Percentiles rank a stretch among this genome's conserved stretches.
phyloP scores from a whole-genome alignment of 306 rosid genomes.

The Quercus glauca region DNA sequence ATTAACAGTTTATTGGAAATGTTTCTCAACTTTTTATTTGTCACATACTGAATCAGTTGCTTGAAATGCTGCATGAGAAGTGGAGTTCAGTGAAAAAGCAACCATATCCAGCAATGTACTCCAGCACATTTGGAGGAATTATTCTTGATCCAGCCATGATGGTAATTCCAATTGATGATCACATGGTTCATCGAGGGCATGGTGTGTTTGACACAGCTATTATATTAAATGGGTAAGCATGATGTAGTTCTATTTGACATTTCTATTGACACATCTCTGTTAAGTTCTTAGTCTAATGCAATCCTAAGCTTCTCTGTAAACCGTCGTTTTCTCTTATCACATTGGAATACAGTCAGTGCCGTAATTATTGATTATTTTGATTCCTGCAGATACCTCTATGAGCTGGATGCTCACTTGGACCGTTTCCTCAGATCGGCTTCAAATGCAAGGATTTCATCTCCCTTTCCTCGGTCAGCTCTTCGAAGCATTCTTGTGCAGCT shows the following conservation, averaged over 20 bases:
- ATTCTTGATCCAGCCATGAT: slow-evolving; percentile 82
- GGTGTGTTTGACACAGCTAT: slow-evolving; percentile 58
- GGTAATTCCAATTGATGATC: slow-evolving; percentile 61
- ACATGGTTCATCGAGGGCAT: slow-evolving; percentile 66
- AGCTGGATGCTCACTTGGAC: slow-evolving; percentile 72
- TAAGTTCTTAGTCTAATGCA: background rate
- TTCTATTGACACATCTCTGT: background rate
- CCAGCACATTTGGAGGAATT: slow-evolving; percentile 86
- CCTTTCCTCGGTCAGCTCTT: slow-evolving; percentile 56
- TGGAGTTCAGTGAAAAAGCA: slow-evolving; percentile 62
- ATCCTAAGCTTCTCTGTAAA: background rate
- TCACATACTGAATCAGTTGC: slow-evolving; percentile 42
- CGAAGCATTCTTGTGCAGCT: slow-evolving; percentile 80
- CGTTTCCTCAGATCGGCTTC: slow-evolving; percentile 83
- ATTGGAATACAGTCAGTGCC: background rate
- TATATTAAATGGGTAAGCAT: slow-evolving; percentile 60
- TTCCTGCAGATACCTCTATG: slow-evolving; percentile 64
- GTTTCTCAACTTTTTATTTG: background rate
- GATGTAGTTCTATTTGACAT: background rate
- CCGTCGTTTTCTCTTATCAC: background rate
- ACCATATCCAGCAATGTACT: slow-evolving; percentile 86
- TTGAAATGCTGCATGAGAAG: slow-evolving; percentile 72
- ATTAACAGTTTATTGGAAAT: background rate
- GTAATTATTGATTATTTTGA: slow-evolving; percentile 2
- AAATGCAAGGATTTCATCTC: slow-evolving; percentile 63